A percentile compares a stretch with the other conserved stretches of the same genome.
Conservation (phyloP, 2,329 filamentous ascomycete genomes). For the Nectriaceae sp. region DNA sequence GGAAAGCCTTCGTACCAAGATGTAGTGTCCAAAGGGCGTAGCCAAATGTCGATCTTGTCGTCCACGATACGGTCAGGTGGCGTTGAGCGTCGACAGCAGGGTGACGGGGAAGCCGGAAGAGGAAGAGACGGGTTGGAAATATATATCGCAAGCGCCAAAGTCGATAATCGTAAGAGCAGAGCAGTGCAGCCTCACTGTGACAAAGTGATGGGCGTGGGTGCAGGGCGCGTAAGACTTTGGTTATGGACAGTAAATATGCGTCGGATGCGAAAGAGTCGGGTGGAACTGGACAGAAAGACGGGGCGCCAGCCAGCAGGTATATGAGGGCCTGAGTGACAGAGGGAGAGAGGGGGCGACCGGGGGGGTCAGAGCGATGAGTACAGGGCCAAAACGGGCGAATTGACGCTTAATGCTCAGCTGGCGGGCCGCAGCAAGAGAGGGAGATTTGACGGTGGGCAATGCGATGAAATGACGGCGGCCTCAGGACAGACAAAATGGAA, state of each 20-base stretch:
- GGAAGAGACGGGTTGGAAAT: background rate
- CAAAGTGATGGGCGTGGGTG: background rate
- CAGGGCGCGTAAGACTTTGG: slow-evolving; percentile 17
- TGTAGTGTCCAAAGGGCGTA: slow-evolving; percentile 17
- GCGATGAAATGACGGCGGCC: slow-evolving; percentile 17
- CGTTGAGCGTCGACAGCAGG: slow-evolving; percentile 14
- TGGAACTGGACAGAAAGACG: slow-evolving; percentile 25
- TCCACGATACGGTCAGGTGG: slow-evolving; percentile 12
- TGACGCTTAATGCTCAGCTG: background rate
- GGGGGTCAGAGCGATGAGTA: slow-evolving; percentile 5
- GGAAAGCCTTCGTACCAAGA: slow-evolving; percentile 26
- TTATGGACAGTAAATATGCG: slow-evolving; percentile 13
- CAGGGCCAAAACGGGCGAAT: slow-evolving; percentile 6
- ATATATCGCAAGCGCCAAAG: background rate
- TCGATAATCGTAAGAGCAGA: background rate
- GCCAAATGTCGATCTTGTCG: slow-evolving; percentile 16
- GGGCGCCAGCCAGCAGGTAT: slow-evolving; percentile 29
- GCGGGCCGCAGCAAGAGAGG: slow-evolving; percentile 1
- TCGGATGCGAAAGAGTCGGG: slow-evolving; percentile 23
- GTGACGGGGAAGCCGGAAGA: slow-evolving; percentile 13
- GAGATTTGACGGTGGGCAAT: slow-evolving; percentile 1
- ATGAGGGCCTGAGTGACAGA: slow-evolving; percentile 24
- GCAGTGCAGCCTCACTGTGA: background rate
- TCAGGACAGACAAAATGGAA: slow-evolving; percentile 18
- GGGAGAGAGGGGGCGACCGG: slow-evolving; percentile 10